A percentile compares a stretch with the other conserved stretches of the same genome.
Conservation (phyloP, 805 yeast species). For the Sungouiella blattae region DNA sequence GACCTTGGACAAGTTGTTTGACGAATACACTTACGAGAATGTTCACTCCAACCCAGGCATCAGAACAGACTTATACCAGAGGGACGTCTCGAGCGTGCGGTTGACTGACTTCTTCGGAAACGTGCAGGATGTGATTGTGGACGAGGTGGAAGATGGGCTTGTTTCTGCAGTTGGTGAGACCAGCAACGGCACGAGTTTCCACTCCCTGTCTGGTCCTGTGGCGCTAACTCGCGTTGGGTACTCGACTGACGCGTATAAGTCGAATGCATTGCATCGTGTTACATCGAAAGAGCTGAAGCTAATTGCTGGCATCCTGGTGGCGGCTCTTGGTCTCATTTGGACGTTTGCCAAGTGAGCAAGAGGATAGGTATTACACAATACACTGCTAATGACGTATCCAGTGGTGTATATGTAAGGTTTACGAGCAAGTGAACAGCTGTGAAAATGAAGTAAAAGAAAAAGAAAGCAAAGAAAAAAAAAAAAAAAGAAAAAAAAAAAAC, state of each 20-base stretch:
- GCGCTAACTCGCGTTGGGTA: slow-evolving; percentile 5
- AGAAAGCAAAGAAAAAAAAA: too few relatives aligned
- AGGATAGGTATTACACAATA: not conserved
- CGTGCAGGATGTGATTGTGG: slow-evolving; percentile 72
- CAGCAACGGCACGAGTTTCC: not conserved
- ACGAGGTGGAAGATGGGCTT: slow-evolving; percentile 50
- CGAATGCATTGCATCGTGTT: slow-evolving; percentile 12
- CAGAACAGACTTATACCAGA: slow-evolving; percentile 69
- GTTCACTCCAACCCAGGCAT: slow-evolving; percentile 95
- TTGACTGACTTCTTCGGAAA: slow-evolving; percentile 95
- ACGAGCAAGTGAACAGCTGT: too few relatives aligned
- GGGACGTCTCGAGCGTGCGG: slow-evolving; percentile 64
- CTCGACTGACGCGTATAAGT: slow-evolving; percentile 5
- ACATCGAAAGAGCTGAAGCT: slow-evolving; percentile 11
- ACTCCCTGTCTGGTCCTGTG: not conserved
- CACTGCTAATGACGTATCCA: too few relatives aligned
- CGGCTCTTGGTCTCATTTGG: slow-evolving; percentile 15
- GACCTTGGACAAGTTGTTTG: slow-evolving; percentile 82
- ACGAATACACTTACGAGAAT: slow-evolving; percentile 75
- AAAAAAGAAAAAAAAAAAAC: too few relatives aligned
- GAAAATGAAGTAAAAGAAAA: too few relatives aligned
- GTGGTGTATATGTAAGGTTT: too few relatives aligned
- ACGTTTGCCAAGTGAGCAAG: slow-evolving; percentile 8
- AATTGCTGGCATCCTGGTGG: slow-evolving; percentile 13
- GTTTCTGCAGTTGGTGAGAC: slow-evolving; percentile 19